A percentile compares a stretch with the other conserved stretches of the same genome.
phyloP scores from a whole-genome alignment of 2,329 filamentous ascomycete species.

The Coniochaeta ligniaria region DNA sequence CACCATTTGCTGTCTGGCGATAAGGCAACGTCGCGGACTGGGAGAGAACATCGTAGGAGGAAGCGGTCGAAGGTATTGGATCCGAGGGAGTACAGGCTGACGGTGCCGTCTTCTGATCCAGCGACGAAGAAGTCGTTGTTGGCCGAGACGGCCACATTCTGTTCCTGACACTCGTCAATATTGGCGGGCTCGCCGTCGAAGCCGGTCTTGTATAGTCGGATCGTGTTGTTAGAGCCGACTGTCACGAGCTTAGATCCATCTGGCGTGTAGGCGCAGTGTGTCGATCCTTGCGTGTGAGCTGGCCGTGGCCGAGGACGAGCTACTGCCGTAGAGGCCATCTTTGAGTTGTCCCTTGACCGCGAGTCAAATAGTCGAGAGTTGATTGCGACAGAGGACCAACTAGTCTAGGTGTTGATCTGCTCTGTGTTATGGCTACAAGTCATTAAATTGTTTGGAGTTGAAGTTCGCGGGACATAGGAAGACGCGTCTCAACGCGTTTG shows the following conservation, averaged over 20 bases:
- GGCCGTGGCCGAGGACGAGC: constrained; percentile 55
- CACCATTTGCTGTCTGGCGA: constrained; percentile 80
- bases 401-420: background rate
- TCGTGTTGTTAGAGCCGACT: constrained; percentile 87
- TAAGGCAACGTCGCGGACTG: constrained; percentile 78
- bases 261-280: constrained; percentile 82
- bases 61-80: constrained; percentile 71
- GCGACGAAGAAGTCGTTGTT: constrained; percentile 78
- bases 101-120: constrained; percentile 91
- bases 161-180: constrained; percentile 84
- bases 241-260: constrained; percentile 83
- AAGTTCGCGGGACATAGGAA: constrained; percentile 9
- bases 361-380: background rate
- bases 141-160: constrained; percentile 72
- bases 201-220: constrained; percentile 85
- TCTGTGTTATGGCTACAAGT: constrained; percentile 7
- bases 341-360: background rate
- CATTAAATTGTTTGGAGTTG: background rate
- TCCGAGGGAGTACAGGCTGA: constrained; percentile 82
- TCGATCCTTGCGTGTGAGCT: constrained; percentile 78
- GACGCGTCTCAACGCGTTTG: constrained; percentile 35
- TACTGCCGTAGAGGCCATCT: constrained; percentile 31
- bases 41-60: constrained; percentile 75
- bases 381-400: background rate
- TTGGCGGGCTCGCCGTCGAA: constrained; percentile 89